phyloP scores from a whole-genome alignment of 805 yeast species.

The Cyberlindnera subsufficiens region DNA sequence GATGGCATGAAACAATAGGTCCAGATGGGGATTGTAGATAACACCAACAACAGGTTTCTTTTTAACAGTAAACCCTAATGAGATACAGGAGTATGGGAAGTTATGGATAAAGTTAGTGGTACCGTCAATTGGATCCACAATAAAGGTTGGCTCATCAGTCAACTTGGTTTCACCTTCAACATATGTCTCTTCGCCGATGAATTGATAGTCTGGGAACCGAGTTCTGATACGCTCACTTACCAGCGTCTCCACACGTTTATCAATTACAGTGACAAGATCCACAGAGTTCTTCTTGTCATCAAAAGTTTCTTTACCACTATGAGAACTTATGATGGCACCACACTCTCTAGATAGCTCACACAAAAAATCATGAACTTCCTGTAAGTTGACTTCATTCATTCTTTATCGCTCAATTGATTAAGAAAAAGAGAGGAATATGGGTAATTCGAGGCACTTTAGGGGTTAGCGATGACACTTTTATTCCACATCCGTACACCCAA shows the following conservation, averaged over 20 bases:
- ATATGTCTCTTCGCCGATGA: conserved; percentile 59
- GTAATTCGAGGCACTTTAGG: too few relatives aligned
- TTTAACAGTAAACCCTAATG: conserved; percentile 48
- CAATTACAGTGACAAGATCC: conserved; percentile 58
- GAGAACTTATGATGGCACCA: conserved; percentile 44
- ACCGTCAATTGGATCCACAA: conserved; percentile 63
- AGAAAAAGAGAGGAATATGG: too few relatives aligned
- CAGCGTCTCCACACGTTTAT: conserved; percentile 44
- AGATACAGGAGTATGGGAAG: conserved; percentile 58
- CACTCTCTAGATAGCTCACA: conserved; percentile 37
- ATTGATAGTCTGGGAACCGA: conserved; percentile 42
- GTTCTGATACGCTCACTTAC: conserved; percentile 31
- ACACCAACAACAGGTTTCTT: conserved; percentile 55
- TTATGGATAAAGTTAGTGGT: conserved; percentile 61
- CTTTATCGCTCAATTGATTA: not conserved
- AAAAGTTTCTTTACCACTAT: conserved; percentile 42
- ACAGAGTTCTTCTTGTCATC: conserved; percentile 57
- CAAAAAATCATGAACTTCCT: conserved; percentile 30
- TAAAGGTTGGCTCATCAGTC: conserved; percentile 50
- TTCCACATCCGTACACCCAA: too few relatives aligned
- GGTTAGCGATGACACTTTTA: too few relatives aligned
- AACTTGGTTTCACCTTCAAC: conserved; percentile 42
- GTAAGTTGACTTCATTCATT: conserved; percentile 10
- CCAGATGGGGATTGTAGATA: conserved; percentile 54
- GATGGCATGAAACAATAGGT: conserved; percentile 47